These are phyloP conservation scores for Yarrowia sp. DNA, from an alignment of 805 yeast species.

Conservation along the genomic window DNA sequence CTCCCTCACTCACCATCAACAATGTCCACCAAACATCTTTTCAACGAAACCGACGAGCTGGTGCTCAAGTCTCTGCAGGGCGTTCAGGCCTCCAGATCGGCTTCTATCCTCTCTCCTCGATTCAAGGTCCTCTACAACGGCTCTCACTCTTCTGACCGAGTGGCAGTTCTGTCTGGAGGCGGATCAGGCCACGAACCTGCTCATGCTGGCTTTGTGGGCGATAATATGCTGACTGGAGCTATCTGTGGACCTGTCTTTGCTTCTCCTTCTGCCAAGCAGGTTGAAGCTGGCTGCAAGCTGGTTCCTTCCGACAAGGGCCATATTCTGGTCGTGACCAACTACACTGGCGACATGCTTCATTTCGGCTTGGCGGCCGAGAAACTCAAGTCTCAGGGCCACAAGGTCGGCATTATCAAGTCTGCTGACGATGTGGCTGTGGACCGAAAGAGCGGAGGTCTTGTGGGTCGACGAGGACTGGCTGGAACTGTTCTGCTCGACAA, in stretches of 20 bases:
- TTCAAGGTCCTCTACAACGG: conserved; percentile 44
- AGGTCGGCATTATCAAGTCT: conserved; percentile 70
- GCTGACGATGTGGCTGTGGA: conserved; percentile 96
- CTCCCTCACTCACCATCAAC: neutral
- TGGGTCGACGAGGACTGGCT: conserved; percentile 77
- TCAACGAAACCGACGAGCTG: conserved; percentile 42
- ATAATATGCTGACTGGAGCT: conserved; percentile 80
- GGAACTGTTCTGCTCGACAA: conserved; percentile 89
- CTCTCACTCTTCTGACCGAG: conserved; percentile 35
- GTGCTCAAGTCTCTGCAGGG: conserved; percentile 44
- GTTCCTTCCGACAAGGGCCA: conserved; percentile 60
- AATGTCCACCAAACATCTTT: conserved; percentile 46
- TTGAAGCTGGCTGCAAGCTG: conserved; percentile 66
- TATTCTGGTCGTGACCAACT: conserved; percentile 79
- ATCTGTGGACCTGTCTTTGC: conserved; percentile 90
- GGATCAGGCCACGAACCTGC: conserved; percentile 62
- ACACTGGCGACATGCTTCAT: conserved; percentile 91
- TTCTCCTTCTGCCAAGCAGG: conserved; percentile 90
- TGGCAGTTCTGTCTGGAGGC: conserved; percentile 56
- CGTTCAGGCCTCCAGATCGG: conserved; percentile 42
- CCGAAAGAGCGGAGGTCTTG: conserved; percentile 62
- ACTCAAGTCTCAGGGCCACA: conserved; percentile 73
- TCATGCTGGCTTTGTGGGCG: conserved; percentile 89
- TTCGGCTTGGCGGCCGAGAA: conserved; percentile 90
- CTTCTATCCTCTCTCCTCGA: conserved; percentile 41